phyloP scores from a whole-genome alignment of 768 basidiomycete genomes.

The Ramaria sp. region DNA sequence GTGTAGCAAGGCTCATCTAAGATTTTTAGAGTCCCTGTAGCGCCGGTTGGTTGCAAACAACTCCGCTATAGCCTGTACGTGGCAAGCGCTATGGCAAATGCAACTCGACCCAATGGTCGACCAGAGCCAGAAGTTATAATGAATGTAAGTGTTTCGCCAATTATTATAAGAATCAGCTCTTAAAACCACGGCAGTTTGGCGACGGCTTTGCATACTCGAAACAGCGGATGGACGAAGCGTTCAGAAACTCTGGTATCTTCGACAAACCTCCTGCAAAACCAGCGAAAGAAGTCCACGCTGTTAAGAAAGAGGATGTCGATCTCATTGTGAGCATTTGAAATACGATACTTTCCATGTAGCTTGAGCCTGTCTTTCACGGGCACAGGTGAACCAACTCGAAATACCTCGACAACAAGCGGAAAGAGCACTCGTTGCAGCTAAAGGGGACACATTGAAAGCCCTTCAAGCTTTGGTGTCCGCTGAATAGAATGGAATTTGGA shows the following conservation, averaged over 20 bases:
- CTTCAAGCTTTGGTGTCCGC: conserved; percentile 18
- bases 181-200: conserved; percentile 32
- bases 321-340: conserved; percentile 37
- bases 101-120: conserved; percentile 31
- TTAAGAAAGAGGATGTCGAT: conserved; percentile 56
- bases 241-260: conserved; percentile 38
- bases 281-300: conserved; percentile 29
- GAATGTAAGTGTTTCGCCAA: conserved; percentile 34
- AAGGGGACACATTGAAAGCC: conserved; percentile 42
- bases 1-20: background rate
- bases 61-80: too few species aligned
- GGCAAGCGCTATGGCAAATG: background rate
- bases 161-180: background rate
- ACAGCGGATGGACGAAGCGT: conserved; percentile 54
- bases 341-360: background rate
- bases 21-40: background rate
- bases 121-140: conserved; percentile 57
- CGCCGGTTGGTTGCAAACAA: background rate
- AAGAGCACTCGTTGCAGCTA: conserved; percentile 41
- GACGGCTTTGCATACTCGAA: conserved; percentile 64
- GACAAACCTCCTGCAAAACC: conserved; percentile 44
- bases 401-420: conserved; percentile 49
- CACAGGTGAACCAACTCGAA: conserved; percentile 55
- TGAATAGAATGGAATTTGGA: background rate
- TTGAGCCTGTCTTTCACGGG: conserved; percentile 15